Evolutionary conservation across 2,329 filamentous ascomycete species (phyloP).

Genomic region (Aspergillus brunneoviolaceus): DNA sequence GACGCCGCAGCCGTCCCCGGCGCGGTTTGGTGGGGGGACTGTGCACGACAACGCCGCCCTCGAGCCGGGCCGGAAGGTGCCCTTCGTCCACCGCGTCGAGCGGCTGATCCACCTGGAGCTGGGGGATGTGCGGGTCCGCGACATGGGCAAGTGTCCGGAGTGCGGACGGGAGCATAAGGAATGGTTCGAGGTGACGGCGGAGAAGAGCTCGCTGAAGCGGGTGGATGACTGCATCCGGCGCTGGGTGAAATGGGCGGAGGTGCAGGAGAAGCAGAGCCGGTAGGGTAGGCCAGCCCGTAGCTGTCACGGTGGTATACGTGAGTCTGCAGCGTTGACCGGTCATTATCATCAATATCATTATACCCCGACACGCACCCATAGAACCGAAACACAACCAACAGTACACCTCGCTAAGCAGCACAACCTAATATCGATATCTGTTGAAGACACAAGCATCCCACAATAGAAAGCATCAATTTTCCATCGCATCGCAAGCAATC

Average conservation of each 20-base stretch:
- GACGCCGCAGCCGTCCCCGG: conserved; percentile 20
- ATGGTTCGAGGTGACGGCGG: conserved; percentile 90
- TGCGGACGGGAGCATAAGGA: conserved; percentile 87
- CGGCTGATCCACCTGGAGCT: conserved; percentile 87
- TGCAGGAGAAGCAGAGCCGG: conserved; percentile 9
- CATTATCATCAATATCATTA: neutral
- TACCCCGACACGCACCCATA: too few species aligned
- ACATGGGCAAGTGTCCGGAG: conserved; percentile 62
- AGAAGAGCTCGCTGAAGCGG: conserved; percentile 64
- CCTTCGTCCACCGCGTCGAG: conserved; percentile 84
- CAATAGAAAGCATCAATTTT: too few species aligned
- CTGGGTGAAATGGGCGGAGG: conserved; percentile 84
- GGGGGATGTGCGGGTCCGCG: conserved; percentile 57
- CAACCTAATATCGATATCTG: too few species aligned
- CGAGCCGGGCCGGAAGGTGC: conserved; percentile 63
- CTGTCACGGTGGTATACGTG: neutral
- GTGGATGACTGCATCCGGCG: conserved; percentile 74
- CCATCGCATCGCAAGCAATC: too few species aligned
- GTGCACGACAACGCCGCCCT: conserved; percentile 16
- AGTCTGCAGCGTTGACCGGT: neutral
- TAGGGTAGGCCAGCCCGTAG: neutral
- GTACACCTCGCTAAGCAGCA: too few species aligned
- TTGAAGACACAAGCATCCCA: too few species aligned
- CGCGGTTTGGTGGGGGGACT: conserved; percentile 9
- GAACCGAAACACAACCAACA: too few species aligned